Evolutionary conservation across 345 rosid species (phyloP).

Genomic region (Brassica cretica): DNA sequence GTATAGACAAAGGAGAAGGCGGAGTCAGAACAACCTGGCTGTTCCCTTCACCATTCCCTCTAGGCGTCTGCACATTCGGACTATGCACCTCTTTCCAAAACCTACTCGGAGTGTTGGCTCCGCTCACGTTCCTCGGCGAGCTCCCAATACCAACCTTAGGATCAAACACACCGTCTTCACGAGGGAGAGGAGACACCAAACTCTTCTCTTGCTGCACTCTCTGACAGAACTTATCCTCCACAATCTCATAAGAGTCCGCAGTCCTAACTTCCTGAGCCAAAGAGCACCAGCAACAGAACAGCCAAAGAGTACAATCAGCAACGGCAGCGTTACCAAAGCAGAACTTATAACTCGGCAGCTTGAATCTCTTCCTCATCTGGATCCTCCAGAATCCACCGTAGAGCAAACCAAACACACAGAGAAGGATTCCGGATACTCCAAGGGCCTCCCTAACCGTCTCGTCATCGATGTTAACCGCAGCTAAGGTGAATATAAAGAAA

Average conservation of each 20-base stretch:
- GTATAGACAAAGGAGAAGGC: slow-evolving; percentile 59
- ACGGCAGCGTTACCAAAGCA: slow-evolving; percentile 58
- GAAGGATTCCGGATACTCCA: slow-evolving; percentile 66
- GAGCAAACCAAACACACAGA: slow-evolving; percentile 78
- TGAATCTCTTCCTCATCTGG: slow-evolving; percentile 83
- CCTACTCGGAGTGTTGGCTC: slow-evolving; percentile 47
- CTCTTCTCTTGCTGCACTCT: slow-evolving; percentile 30
- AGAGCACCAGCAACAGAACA: slow-evolving; percentile 89
- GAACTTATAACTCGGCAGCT: slow-evolving; percentile 71
- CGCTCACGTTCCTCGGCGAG: slow-evolving; percentile 35
- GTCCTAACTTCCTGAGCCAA: slow-evolving; percentile 94
- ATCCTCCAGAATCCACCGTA: slow-evolving; percentile 99
- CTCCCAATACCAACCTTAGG: slow-evolving; percentile 42
- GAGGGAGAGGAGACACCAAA: slow-evolving; percentile 52
- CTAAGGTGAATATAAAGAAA: slow-evolving; percentile 87
- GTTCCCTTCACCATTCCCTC: slow-evolving; percentile 45
- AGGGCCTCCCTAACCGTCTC: slow-evolving; percentile 65
- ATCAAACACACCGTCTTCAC: slow-evolving; percentile 45
- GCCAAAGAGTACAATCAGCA: slow-evolving; percentile 79
- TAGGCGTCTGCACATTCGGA: slow-evolving; percentile 51
- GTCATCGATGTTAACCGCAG: slow-evolving; percentile 72
- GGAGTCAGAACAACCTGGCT: slow-evolving; percentile 61
- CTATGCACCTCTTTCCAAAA: slow-evolving; percentile 45
- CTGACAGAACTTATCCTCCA: slow-evolving; percentile 56
- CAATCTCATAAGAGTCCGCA: slow-evolving; percentile 65